Conservation (phyloP, 2,329 filamentous ascomycete species). For the Blastomyces percursus region DNA sequence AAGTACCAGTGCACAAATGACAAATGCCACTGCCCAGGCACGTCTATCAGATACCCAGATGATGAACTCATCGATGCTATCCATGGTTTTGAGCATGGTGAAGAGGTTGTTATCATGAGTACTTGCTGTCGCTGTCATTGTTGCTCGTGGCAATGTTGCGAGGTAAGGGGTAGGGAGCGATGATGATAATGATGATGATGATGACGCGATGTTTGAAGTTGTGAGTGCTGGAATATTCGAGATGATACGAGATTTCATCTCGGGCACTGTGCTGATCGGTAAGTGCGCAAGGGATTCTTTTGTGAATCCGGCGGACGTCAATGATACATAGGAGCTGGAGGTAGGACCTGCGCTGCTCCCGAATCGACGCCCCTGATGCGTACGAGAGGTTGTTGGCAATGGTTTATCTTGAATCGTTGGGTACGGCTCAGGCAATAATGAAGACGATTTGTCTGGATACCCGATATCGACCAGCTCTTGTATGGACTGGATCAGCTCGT, state of each 20-base stretch:
- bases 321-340: background rate
- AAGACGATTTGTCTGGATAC: background rate
- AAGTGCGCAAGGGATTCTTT: background rate
- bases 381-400: background rate
- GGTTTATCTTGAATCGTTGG: background rate
- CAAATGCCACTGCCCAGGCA: constrained; percentile 4
- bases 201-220: background rate
- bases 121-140: background rate
- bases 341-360: background rate
- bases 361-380: background rate
- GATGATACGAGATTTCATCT: background rate
- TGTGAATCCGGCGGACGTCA: background rate
- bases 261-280: background rate
- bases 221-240: background rate
- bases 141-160: background rate
- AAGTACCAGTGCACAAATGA: constrained; percentile 3
- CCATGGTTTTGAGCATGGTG: background rate
- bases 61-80: background rate
- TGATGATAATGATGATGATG: background rate
- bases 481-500: background rate
- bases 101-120: background rate
- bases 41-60: constrained; percentile 4
- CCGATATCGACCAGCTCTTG: background rate
- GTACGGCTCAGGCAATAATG: background rate
- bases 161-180: background rate